These are phyloP conservation scores for Thermothelomyces thermophilus DNA, from an alignment of 2,329 filamentous ascomycete species.

Conservation along the genomic window DNA sequence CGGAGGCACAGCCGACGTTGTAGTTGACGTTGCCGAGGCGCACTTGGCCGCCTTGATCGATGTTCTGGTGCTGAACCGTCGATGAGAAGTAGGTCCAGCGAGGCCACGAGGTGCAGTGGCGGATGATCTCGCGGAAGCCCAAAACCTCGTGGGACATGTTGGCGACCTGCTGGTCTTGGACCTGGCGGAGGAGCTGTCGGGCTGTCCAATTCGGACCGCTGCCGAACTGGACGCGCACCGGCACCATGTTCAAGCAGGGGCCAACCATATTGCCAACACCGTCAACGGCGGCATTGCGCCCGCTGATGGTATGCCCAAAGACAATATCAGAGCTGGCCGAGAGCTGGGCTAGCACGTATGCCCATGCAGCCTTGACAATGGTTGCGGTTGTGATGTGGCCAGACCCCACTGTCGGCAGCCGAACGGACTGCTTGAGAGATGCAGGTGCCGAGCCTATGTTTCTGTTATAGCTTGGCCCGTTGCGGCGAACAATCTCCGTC, in stretches of 20 bases:
- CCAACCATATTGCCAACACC: slow-evolving; percentile 35
- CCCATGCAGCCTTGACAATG: slow-evolving; percentile 41
- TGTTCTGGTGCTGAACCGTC: slow-evolving; percentile 24
- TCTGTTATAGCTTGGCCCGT: slow-evolving; percentile 10
- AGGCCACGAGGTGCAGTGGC: slow-evolving; percentile 24
- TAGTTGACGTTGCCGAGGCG: slow-evolving; percentile 19
- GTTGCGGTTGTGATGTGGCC: slow-evolving; percentile 34
- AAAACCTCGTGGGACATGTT: slow-evolving; percentile 24
- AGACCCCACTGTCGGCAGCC: slow-evolving; percentile 17
- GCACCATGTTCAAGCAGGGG: slow-evolving; percentile 37
- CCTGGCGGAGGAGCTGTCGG: slow-evolving; percentile 32
- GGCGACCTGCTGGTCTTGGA: slow-evolving; percentile 36
- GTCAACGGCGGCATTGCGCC: slow-evolving; percentile 32
- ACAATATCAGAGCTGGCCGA: slow-evolving; percentile 34
- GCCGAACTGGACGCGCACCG: slow-evolving; percentile 33
- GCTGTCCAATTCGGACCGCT: slow-evolving; percentile 28
- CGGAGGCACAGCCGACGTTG: slow-evolving; percentile 19
- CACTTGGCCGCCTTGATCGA: slow-evolving; percentile 13
- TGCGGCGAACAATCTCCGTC: slow-evolving; percentile 20
- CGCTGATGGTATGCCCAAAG: slow-evolving; percentile 37
- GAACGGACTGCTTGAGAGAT: slow-evolving; percentile 17
- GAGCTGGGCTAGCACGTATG: slow-evolving; percentile 32
- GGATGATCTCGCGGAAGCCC: slow-evolving; percentile 24
- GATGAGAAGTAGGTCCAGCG: slow-evolving; percentile 22
- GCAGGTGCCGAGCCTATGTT: slow-evolving; percentile 17